Evolutionary conservation across 257 asterid genomes (phyloP), one percentile per base, ranked within the genome.

Genomic region (Petunia axillaris): DNA sequence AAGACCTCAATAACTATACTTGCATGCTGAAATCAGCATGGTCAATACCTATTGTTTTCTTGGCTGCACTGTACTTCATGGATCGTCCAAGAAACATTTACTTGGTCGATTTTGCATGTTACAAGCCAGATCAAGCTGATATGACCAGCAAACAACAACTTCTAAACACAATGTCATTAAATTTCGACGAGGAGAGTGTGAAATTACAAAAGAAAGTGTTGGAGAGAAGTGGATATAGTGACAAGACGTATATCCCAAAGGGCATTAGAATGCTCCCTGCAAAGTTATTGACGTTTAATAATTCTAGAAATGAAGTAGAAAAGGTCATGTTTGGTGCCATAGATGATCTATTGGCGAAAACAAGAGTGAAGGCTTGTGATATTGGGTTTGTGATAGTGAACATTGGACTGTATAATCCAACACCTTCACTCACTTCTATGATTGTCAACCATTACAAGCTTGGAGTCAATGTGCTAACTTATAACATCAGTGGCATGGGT

Each of bases 401-500:
- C 62, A 82, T 79, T 40, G 5, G 86, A n/a, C 0, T 64, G 48
- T 84, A 79, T n/a, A 68, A 79, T 73, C 89, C 89, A 11, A 73
- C 77, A 0, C 86, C 89, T 0, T 86, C 89, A 53, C 83, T 84
- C 53, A 82, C 87, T n/a, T 44, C 86, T 0, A 82, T 82, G 89
- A 16, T 86, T 57, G 86, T 84, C n/a, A 86, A 84, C 14, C 84
- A 35, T 84, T 86, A 86, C 77, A 86, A 86, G 64, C 84, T 86
- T 39, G 76, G 89, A 60, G 63, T 36, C 5, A 78, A 86, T 16
- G 79, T 84, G 43, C 54, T 82, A 67, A 86, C 86, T 64, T 84
- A 84, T 43, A 84, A 84, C 41, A 85, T 86, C 39, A 83, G 87
- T 40, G 89, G 89, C 3, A 86, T 86, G 87, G 87, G 86, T 5